Base-by-base conservation (phyloP, 176 grass and related monocot species). In the Saccharum spontaneum region DNA sequence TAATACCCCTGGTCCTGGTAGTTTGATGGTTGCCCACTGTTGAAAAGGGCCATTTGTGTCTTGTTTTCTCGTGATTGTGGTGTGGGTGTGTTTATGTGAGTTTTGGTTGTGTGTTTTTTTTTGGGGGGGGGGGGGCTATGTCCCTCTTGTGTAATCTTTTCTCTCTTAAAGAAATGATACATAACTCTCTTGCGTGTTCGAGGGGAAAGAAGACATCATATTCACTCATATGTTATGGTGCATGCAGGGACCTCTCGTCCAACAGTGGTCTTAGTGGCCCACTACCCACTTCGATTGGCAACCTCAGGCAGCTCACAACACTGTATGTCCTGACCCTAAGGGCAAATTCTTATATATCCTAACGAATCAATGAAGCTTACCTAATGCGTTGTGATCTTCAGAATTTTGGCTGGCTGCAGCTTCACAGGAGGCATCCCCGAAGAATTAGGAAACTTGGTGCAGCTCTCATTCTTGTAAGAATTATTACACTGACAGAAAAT, bases 401-500 rank as follows among this genome's bases (percentile, higher is more conserved):
- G 89, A 68, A 85, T 85, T 33, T 81, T 91, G 82, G 43, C 71
- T 28, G 31, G 44, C 5, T 91, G 89, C 52, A 82, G 24, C 71
- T 88, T 91, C 71, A 88, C 63, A 50, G 89, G 85, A 76, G 71
- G 24, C 76, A 91, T 91, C 38, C 87, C 87, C 40, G 64, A 88
- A 71, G 85, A 73, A 45, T 38, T 91, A 77, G 89, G 89, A 75
- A 91, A 77, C 36, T 59, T 91, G 77, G 20, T 15, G 55, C 65
- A 88, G 52, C 89, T 91, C 50, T 76, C 39, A 1, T 91, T 91
- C 89, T 71, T 91, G 89, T 91, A 87, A 84, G 89, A 82, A 73
- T n/a, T 34, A 26, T 23, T 33, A 69, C 8, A 76, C 45, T 22
- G 1, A 52, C 14, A 88, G 8, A 6, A 72, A 50, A 60, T 43